Evolutionary conservation across 768 basidiomycete genomes (phyloP), one percentile per base, ranked within the genome.

Genomic region (Pulveroboletus sp.): DNA sequence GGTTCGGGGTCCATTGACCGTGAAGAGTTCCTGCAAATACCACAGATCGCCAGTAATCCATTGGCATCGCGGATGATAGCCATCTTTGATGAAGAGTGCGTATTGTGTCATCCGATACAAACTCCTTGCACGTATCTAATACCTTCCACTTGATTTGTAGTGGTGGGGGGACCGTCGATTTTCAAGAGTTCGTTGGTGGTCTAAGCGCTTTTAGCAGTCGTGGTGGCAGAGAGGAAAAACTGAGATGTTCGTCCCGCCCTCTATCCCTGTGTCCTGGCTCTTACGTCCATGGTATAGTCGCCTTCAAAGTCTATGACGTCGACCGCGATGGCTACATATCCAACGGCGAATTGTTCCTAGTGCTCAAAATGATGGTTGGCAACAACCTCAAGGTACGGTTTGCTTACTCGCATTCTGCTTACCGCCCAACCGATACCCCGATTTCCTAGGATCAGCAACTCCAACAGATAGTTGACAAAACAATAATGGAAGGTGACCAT

Each of bases 301-400:
- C 96, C 24, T 99, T 99, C 83, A 98, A 98, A 68, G 96, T 99
- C 44, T 99, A 99, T 61, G 96, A 99, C 65, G 91, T 99, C 66
- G 96, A 99, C 68, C 80, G 96, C 45, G 96, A 99, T 64, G 93
- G 93, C 8, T 99, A 71, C 71, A 99, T 99, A 68, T 96, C 93
- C 11, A 99, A 99, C 63, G 96, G 96, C 49, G 96, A 99, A 71
- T 81, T 99, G 28, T 99, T 97, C 75, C 74, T 99, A 41, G 96
- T 99, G 35, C 75, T 99, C 57, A 99, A 99, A 79, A 98, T 98
- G 92, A 99, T 99, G 96, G 96, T 98, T 43, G 96, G 96, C 31
- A 97, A 89, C 69, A 99, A 99, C 70, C 75, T 99, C 61, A 99
- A 99, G 78, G 93, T 93, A 42, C 51, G 69, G 50, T 26, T 6